Evolutionary conservation across 2,329 filamentous ascomycete genomes (phyloP).

Genomic region (Nemania sp.): DNA sequence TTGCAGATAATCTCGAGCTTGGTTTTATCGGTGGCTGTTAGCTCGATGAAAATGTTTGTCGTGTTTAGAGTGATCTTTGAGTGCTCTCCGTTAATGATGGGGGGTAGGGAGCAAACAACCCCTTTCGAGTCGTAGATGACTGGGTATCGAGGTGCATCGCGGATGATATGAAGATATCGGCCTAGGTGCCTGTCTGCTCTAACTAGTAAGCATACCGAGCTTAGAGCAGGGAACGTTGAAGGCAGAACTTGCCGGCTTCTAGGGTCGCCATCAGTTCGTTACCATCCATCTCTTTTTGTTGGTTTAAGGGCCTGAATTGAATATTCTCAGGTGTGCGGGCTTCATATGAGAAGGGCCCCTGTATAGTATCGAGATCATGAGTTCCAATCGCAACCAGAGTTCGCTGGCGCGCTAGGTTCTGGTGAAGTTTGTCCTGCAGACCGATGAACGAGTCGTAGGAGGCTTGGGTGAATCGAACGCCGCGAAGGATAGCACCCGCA

Average conservation of each 20-base stretch:
- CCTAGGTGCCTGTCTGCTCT: conserved; percentile 83
- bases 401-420: conserved; percentile 91
- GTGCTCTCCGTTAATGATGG: conserved; percentile 97
- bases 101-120: conserved; percentile 90
- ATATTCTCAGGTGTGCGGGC: conserved; percentile 92
- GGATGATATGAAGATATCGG: conserved; percentile 92
- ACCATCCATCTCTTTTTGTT: conserved; percentile 87
- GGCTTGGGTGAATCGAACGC: conserved; percentile 90
- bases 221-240: not conserved
- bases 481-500: conserved; percentile 87
- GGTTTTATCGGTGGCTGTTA: conserved; percentile 94
- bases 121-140: conserved; percentile 93
- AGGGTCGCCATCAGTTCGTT: conserved; percentile 95
- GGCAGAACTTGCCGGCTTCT: conserved; percentile 66
- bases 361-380: conserved; percentile 91
- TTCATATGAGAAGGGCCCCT: conserved; percentile 97
- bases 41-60: conserved; percentile 95
- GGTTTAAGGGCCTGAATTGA: conserved; percentile 90
- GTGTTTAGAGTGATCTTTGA: conserved; percentile 95
- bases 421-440: conserved; percentile 97
- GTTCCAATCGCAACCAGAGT: conserved; percentile 98
- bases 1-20: conserved; percentile 97
- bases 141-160: conserved; percentile 92
- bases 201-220: conserved; percentile 20
- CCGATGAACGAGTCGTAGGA: conserved; percentile 97